Evolutionary conservation across 2,329 filamentous ascomycete species (phyloP).

Genomic region (Aureobasidium zeae): DNA sequence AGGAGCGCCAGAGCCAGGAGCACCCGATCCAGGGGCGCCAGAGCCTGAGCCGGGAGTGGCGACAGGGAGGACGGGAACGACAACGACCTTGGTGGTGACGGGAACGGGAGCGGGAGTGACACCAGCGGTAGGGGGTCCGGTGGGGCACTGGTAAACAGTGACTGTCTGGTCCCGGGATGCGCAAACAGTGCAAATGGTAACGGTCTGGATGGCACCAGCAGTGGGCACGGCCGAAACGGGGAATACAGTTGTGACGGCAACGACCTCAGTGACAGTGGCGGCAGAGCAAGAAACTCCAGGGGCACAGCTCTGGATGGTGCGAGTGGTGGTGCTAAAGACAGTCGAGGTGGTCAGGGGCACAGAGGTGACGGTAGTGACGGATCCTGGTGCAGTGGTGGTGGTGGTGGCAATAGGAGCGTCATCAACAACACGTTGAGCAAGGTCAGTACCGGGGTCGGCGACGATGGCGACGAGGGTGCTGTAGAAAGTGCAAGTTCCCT

Average conservation of each 20-base stretch:
- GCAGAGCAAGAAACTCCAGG: conserved; percentile 10
- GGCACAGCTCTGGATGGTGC: conserved; percentile 8
- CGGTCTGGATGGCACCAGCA: not conserved
- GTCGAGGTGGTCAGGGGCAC: conserved; percentile 13
- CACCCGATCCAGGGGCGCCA: not conserved
- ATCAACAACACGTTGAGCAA: conserved; percentile 9
- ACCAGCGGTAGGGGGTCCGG: not conserved
- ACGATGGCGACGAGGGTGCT: not conserved
- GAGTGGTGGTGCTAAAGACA: conserved; percentile 8
- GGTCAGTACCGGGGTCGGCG: not conserved
- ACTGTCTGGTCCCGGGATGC: not conserved
- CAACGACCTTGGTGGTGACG: conserved; percentile 2
- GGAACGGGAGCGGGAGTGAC: not conserved
- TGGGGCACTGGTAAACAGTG: conserved; percentile 10
- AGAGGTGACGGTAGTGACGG: conserved; percentile 4
- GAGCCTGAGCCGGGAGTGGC: not conserved
- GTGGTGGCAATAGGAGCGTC: not conserved
- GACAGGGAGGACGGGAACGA: not conserved
- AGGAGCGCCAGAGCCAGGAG: not conserved
- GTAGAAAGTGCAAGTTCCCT: conserved; percentile 8
- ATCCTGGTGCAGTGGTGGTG: not conserved
- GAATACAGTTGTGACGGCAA: conserved; percentile 14
- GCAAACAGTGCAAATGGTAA: conserved; percentile 11
- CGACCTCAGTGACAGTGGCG: conserved; percentile 13
- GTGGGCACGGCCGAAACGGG: conserved; percentile 4